A percentile compares a stretch with the other conserved stretches of the same genome.
Evolutionary conservation across 2,329 filamentous ascomycete species (phyloP).

Genomic region (Colletotrichum endophyticum): DNA sequence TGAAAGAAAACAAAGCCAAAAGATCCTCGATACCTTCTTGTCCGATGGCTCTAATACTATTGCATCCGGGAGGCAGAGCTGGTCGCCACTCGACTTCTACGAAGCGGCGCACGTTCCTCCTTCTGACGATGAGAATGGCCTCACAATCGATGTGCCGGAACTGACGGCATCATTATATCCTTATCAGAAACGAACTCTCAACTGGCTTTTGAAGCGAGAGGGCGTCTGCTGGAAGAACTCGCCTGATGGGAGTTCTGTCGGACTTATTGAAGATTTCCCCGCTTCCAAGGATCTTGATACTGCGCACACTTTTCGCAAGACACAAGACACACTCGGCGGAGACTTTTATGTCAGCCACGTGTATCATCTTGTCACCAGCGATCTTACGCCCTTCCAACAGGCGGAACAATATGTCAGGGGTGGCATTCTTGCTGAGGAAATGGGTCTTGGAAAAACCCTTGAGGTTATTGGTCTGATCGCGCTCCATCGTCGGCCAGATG

Average conservation of each 20-base stretch:
- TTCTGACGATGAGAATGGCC: conserved; percentile 40
- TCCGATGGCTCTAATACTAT: conserved; percentile 29
- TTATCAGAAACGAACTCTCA: conserved; percentile 73
- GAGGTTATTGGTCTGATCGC: conserved; percentile 76
- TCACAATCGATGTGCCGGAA: conserved; percentile 45
- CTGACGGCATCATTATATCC: conserved; percentile 65
- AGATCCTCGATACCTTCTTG: conserved; percentile 42
- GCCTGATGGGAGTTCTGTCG: conserved; percentile 19
- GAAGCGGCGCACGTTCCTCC: conserved; percentile 68
- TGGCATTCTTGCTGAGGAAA: conserved; percentile 79
- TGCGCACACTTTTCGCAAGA: conserved; percentile 14
- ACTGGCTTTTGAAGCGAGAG: conserved; percentile 74
- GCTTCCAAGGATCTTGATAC: not conserved
- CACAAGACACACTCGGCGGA: not conserved
- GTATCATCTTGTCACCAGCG: conserved; percentile 61
- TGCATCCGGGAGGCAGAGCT: conserved; percentile 26
- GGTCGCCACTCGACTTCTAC: conserved; percentile 68
- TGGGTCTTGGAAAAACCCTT: conserved; percentile 83
- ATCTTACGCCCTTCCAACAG: conserved; percentile 49
- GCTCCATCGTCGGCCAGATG: conserved; percentile 55
- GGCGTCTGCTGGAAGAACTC: conserved; percentile 53
- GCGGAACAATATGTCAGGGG: conserved; percentile 50
- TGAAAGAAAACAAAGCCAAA: conserved; percentile 36
- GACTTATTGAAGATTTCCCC: conserved; percentile 23
- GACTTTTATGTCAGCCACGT: conserved; percentile 65